Conservation (phyloP, 2,329 filamentous ascomycete genomes). For the Cladosporium phlei region DNA sequence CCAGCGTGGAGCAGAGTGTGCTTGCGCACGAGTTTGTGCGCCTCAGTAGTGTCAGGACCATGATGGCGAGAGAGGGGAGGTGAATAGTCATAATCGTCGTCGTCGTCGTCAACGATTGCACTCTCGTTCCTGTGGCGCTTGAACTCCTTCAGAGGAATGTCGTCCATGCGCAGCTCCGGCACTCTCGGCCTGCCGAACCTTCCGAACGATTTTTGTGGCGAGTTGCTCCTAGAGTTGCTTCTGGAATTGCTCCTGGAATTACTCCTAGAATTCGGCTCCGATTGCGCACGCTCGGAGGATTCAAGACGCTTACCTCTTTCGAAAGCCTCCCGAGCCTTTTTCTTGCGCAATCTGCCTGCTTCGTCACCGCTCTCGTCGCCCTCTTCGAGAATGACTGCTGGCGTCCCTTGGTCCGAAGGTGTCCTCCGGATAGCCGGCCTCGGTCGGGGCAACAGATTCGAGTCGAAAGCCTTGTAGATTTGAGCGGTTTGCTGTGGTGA, state of each 20-base stretch:
- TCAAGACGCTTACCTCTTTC: conserved; percentile 34
- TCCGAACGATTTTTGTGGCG: conserved; percentile 19
- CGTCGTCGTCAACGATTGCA: conserved; percentile 12
- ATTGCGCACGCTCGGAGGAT: conserved; percentile 25
- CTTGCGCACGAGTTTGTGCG: conserved; percentile 40
- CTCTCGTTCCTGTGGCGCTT: conserved; percentile 30
- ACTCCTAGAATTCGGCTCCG: conserved; percentile 29
- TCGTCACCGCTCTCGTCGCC: conserved; percentile 24
- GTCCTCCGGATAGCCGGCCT: conserved; percentile 27
- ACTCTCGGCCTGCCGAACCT: not conserved
- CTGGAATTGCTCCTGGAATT: no score
- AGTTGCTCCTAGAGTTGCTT: conserved; percentile 24
- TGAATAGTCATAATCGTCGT: conserved; percentile 5
- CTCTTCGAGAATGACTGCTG: conserved; percentile 14
- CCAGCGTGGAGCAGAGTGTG: conserved; percentile 31
- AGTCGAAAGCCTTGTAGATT: conserved; percentile 25
- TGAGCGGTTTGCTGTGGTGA: conserved; percentile 29
- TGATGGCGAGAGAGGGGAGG: no score
- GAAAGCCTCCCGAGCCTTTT: conserved; percentile 29
- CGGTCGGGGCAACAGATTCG: conserved; percentile 20
- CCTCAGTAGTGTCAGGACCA: conserved; percentile 36
- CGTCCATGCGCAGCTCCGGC: conserved; percentile 18
- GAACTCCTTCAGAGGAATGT: conserved; percentile 28
- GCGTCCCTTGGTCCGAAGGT: conserved; percentile 16
- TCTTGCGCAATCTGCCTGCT: conserved; percentile 19